Evolutionary conservation across 768 basidiomycete species (phyloP), one percentile per base, ranked within the genome.

Genomic region (Lactarius sp.): DNA sequence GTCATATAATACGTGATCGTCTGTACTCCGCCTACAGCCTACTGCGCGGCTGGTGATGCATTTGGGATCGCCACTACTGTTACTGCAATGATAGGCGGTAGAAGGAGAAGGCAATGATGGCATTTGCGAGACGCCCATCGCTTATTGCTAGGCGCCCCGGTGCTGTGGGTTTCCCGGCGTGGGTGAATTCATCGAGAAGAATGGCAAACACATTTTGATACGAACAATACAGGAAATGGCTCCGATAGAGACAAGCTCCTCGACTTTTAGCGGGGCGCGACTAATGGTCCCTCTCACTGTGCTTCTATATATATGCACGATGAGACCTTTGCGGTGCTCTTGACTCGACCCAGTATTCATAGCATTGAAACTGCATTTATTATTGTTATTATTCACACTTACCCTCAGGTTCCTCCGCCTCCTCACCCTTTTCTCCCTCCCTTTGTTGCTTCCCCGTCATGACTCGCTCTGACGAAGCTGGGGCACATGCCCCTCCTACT

Each of bases 311-410:
- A 47, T 61, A 61, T 39, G 14, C 20, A 34, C 27, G 42, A 52
- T 58, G 51, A 52, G 42, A 12, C 59, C 51, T 53, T 16, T 44
- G 31, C 31, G 13, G 53, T 39, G 14, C 39, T 52, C 36, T 41
- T 56, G 56, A 59, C 55, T 64, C 57, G 52, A 51, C 6, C 39
- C 50, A 13, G 18, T 51, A 55, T 52, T 56, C 53, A 57, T 52
- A 56, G n/a, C 49, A 18, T 46, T n/a, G n/a, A 3, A 47, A 20
- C 8, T 47, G 16, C 46, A 49, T 27, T 20, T 27, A 2, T 49
- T 49, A 20, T 49, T 22, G 12, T 49, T 50, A 55, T 51, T 27
- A 42, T 4, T 4, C 41, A 31, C 12, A 37, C 16, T n/a, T 2
- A 22, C 20, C 34, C 42, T 44, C 3, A 14, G 18, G 16, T 12